phyloP scores from a whole-genome alignment of 2,329 filamentous ascomycete genomes.

The Colletotrichum sp. region DNA sequence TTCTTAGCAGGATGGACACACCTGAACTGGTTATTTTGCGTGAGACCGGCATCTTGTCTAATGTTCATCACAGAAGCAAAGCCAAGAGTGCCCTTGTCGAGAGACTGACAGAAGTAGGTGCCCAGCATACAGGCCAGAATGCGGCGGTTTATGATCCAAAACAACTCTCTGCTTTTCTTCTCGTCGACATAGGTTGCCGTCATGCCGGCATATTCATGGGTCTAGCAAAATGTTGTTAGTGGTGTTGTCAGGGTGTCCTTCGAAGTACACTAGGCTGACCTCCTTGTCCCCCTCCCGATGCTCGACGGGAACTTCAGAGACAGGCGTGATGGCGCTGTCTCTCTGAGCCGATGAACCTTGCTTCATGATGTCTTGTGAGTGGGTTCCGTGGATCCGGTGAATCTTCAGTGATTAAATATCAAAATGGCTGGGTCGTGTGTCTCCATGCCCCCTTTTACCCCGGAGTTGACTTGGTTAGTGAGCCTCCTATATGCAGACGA shows the following conservation, averaged over 20 bases:
- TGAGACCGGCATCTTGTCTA: conserved; percentile 50
- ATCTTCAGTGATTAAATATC: not conserved
- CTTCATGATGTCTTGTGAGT: not conserved
- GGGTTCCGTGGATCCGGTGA: not conserved
- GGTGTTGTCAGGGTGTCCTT: no score
- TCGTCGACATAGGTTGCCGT: conserved; percentile 48
- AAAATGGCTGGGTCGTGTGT: not conserved
- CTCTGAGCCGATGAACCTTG: not conserved
- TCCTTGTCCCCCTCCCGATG: not conserved
- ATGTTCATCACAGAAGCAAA: conserved; percentile 62
- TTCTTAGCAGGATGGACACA: not conserved
- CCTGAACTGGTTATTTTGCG: conserved; percentile 23
- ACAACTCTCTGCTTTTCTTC: conserved; percentile 51
- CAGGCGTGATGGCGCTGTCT: not conserved
- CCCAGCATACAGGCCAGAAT: conserved; percentile 55
- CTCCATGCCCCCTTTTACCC: not conserved
- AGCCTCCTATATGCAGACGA: not conserved
- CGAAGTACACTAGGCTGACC: not conserved
- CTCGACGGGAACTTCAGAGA: not conserved
- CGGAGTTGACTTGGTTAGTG: not conserved
- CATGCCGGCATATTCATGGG: not conserved
- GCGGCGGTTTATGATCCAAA: conserved; percentile 53
- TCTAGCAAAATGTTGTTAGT: not conserved
- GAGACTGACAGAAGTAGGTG: conserved; percentile 48
- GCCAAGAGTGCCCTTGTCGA: conserved; percentile 31